Evolutionary conservation across 768 basidiomycete genomes (phyloP), one percentile per base, ranked within the genome.

Genomic region (Fomitopsis pulvina): DNA sequence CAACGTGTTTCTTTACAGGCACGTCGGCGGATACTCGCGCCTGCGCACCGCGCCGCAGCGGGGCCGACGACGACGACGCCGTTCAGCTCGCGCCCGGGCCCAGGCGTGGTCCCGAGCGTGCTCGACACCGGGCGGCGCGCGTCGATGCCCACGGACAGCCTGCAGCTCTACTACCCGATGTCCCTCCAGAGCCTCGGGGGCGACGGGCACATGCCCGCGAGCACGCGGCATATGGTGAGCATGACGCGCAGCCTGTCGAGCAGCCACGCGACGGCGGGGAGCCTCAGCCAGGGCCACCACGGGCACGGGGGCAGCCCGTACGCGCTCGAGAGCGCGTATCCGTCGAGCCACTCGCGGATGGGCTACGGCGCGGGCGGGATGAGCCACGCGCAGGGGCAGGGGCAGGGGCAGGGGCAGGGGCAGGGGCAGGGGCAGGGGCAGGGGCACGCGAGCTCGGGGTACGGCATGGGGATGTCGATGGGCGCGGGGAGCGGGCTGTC

Each of bases 161-260:
- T 89, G 24, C 84, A 86, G 60, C 72, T 90, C 34, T 89, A 87
- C 63, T 84, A 85, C 58, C 87, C 87, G 11, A 81, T 88, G 78
- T 80, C 83, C 7, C 76, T 88, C 21, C 85, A 86, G 63, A 80
- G 81, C 21, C 58, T 68, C 45, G 48, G 54, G 29, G 60, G 57
- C 39, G 59, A 48, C 52, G 51, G 45, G 41, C 44, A 47, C 41
- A 48, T 52, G 38, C 51, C 45, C 12, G 30, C 57, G 29, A 44
- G 32, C 27, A 62, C 62, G 20, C 60, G 62, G 14, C 62, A 63
- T 48, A 56, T 63, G 55, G 62, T 61, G 52, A 52, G 57, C 55
- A 61, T 63, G 57, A 44, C 60, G 22, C 60, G 62, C 51, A 56
- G 53, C 41, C 53, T 63, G 38, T 54, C 52, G 41, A 57, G 54